Base-by-base conservation (phyloP, 2,329 filamentous ascomycete species). In the Fusarium marasasianum region DNA sequence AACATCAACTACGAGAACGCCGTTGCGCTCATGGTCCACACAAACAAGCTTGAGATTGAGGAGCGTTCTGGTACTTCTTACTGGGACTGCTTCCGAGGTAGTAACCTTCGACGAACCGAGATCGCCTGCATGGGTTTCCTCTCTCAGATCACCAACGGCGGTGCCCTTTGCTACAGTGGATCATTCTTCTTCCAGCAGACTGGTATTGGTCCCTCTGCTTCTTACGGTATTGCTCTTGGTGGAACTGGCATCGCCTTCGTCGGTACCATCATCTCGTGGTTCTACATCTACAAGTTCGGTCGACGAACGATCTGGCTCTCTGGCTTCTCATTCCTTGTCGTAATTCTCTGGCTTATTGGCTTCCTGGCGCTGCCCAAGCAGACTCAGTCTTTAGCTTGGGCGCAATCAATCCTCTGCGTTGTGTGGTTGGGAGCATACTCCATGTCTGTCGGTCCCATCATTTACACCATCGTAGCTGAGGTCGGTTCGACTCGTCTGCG, bases 151-250 rank as follows among this genome's bases (percentile, higher is more conserved):
- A 82, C 82, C 10, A 80, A 82, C 63, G 82, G 85, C 20, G 81
- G 81, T 44, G 81, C 82, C 20, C 78, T 84, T 33, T 82, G 82
- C 75, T 85, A 86, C 70, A 82, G 78, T 15, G 82, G 82, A 17
- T 83, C 83, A 20, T 87, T 85, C 80, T 87, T 87, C 79, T 86
- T 86, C 79, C 80, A 84, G 50, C 84, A 85, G 72, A 81, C 84
- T 3, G 85, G 86, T 54, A 81, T 86, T 55, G 66, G 78, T 38
- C 66, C 80, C 37, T 72, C 77, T 9, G 77, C 81, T 7, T 81
- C 84, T 1, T 86, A 85, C 70, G 81, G 80, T 45, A 82, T 87
- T 66, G 79, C 81, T 26, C 79, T 87, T 11, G 83, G 81, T 8
- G 84, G 84, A 38, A 85, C 83, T 17, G 82, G 80, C 8, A 81